phyloP scores from a whole-genome alignment of 2,329 filamentous ascomycete species.

The Fusarium gaditjirri region DNA sequence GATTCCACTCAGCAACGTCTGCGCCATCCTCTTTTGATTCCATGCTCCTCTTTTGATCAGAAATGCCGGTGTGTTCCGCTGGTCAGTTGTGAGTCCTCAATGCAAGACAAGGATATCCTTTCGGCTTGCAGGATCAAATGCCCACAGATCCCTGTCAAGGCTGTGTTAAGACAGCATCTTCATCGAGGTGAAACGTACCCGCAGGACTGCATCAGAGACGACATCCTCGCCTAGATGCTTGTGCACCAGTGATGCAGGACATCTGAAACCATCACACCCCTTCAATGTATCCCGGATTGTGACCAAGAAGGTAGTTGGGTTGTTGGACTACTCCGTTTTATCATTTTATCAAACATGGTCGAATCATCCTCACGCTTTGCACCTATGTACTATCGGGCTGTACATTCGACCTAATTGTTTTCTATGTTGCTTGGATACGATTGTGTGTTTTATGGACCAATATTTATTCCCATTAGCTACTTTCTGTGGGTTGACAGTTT shows the following conservation, averaged over 20 bases:
- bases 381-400: neutral
- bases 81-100: conserved; percentile 21
- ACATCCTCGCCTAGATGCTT: conserved; percentile 48
- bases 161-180: conserved; percentile 42
- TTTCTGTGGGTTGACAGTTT: neutral
- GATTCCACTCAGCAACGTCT: conserved; percentile 10
- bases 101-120: conserved; percentile 35
- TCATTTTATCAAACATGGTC: conserved; percentile 21
- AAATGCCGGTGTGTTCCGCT: conserved; percentile 27
- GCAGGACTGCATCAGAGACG: conserved; percentile 56
- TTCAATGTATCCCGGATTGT: conserved; percentile 21
- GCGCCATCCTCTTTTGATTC: conserved; percentile 17
- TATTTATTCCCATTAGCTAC: neutral
- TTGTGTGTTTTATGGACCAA: conserved; percentile 22
- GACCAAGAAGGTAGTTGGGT: conserved; percentile 12
- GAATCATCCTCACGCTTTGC: conserved; percentile 27
- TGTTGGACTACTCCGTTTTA: conserved; percentile 18
- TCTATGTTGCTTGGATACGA: conserved; percentile 22
- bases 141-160: conserved; percentile 40
- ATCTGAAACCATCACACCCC: conserved; percentile 38
- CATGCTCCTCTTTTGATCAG: conserved; percentile 10
- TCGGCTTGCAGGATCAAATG: conserved; percentile 32
- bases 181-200: conserved; percentile 62
- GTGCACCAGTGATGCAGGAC: conserved; percentile 50
- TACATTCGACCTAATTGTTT: neutral